Base-by-base conservation (phyloP, 2,329 filamentous ascomycete genomes). In the Neurospora sp. region DNA sequence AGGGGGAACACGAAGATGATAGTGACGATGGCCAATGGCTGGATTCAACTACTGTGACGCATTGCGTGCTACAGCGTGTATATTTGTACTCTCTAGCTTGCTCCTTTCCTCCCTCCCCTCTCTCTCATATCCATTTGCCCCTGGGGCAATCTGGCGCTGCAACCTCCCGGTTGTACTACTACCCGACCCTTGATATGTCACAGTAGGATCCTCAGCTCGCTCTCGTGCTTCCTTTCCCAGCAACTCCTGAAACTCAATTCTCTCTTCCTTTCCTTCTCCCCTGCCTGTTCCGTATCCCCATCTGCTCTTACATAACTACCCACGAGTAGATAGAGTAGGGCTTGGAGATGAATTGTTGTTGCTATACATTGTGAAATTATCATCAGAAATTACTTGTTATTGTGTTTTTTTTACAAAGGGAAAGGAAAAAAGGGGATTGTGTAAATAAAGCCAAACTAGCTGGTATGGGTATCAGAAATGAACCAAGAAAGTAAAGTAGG, bases 401-500 rank as follows among this genome's bases (percentile, higher is more conserved):
- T 52, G 12, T 62, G 52, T 17, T 28, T 57, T 33, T 33, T 62
- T 8, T 28, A 37, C 43, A 69, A 66, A 66, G 40, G 17, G n/a
- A 37, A 39, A 10, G n/a, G 33, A 37, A 39, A 23, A 66, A 10
- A 19, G 17, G 15, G 23, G 17, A 8, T 15, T 57, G 41, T 37
- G 67, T 68, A 39, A 23, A 62, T 2, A 36, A 62, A 62, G 15
- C 52, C 52, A 62, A 17, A 33, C 52, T 33, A 62, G 67, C 62
- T 40, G 41, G 23, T n/a, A 19, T 68, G 41, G 41, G 41, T 68
- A 68, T 68, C 52, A 68, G 23, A 68, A 68, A 23, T 40, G 41
- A 68, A 57, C 38, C 41, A 52, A 57, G n/a, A 38, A 52, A 37
- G 52, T 52, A 62, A 37, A 52, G 52, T 37, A 68, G 15, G 19